A percentile compares a stretch with the other conserved stretches of the same genome.
Conservation (phyloP, 2,329 filamentous ascomycete species). For the Colletotrichum shisoi region DNA sequence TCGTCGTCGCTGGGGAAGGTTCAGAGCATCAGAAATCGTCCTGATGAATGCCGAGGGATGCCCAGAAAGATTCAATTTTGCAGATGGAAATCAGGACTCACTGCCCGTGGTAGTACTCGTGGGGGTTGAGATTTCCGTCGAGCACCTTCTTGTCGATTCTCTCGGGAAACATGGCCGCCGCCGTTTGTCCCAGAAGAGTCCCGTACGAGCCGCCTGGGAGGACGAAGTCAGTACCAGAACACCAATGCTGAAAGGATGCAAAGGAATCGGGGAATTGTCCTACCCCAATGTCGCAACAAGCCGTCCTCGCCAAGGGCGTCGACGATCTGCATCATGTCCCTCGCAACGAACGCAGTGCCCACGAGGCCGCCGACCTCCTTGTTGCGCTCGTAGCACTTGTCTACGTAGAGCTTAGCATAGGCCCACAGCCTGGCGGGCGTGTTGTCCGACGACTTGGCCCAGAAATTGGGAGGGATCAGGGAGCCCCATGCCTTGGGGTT, state of each 20-base stretch:
- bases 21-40: not conserved
- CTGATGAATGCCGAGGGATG: not conserved
- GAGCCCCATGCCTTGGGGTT: not conserved
- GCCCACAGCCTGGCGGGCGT: conserved; percentile 43
- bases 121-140: conserved; percentile 47
- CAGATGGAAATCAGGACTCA: conserved; percentile 24
- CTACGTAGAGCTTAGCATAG: conserved; percentile 36
- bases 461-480: conserved; percentile 7
- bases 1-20: conserved; percentile 41
- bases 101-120: conserved; percentile 46
- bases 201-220: conserved; percentile 51
- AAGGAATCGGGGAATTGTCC: conserved; percentile 10
- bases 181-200: conserved; percentile 49
- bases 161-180: conserved; percentile 53
- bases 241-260: not conserved
- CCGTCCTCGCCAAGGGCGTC: conserved; percentile 53
- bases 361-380: conserved; percentile 48
- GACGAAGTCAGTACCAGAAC: too few relatives aligned
- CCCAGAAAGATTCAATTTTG: not conserved
- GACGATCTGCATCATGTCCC: conserved; percentile 55
- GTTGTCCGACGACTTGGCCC: conserved; percentile 30
- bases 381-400: conserved; percentile 40
- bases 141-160: conserved; percentile 47
- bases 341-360: conserved; percentile 54
- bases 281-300: conserved; percentile 52